A percentile compares a stretch with the other conserved stretches of the same genome.
These are phyloP conservation scores for Populus hybrid DNA, from an alignment of 441 rosid species.

Conservation along the genomic window DNA sequence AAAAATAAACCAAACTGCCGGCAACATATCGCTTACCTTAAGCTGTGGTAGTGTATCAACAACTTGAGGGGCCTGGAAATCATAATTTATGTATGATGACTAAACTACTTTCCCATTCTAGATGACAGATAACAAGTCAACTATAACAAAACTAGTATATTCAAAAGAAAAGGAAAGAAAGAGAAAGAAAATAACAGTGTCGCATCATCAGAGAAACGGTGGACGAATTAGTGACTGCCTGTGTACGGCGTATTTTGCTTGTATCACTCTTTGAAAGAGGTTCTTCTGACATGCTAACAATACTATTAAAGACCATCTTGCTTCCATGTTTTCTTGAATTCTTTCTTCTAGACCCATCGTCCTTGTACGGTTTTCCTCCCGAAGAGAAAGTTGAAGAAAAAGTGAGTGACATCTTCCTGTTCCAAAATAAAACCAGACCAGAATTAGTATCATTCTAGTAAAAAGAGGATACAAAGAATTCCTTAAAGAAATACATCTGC, in stretches of 20 bases:
- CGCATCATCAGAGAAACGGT: constrained; percentile 9
- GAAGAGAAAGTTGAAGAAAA: constrained; percentile 65
- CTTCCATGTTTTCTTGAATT: constrained; percentile 53
- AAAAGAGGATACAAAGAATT: neutral
- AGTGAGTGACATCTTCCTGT: constrained; percentile 81
- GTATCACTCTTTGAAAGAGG: constrained; percentile 82
- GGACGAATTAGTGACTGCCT: constrained; percentile 39
- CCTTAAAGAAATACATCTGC: neutral
- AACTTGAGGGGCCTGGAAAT: constrained; percentile 76
- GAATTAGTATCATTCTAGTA: neutral
- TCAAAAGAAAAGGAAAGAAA: constrained; percentile 10
- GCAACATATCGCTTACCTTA: constrained; percentile 73
- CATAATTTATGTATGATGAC: constrained; percentile 16
- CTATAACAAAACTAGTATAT: neutral
- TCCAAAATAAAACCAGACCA: constrained; percentile 26
- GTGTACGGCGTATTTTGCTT: constrained; percentile 72
- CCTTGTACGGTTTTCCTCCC: constrained; percentile 49
- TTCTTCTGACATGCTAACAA: constrained; percentile 39
- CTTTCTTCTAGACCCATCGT: constrained; percentile 59
- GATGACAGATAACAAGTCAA: neutral
- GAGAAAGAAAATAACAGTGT: neutral
- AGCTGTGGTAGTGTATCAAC: constrained; percentile 77
- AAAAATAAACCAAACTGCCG: constrained; percentile 95
- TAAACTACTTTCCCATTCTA: neutral
- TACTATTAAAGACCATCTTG: constrained; percentile 34